phyloP scores from a whole-genome alignment of 371 early-diverging fungal species.

The Dichotomocladium elegans region DNA sequence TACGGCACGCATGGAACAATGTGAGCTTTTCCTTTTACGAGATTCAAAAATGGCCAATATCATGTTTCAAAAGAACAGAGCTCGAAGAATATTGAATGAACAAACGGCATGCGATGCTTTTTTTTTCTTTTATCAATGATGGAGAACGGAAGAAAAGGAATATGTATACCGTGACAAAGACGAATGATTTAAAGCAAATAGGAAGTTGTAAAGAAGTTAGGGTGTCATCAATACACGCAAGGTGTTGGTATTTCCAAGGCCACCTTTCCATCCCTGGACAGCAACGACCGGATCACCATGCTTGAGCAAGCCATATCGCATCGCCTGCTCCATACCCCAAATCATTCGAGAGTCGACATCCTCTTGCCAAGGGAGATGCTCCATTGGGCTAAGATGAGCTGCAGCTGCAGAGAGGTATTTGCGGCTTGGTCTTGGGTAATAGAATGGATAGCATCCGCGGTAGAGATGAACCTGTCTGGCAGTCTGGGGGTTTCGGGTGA shows the following conservation, averaged over 20 bases:
- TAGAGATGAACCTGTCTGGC: conserved; percentile 89
- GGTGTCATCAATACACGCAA: conserved; percentile 67
- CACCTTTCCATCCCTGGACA: conserved; percentile 82
- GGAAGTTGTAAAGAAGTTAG: no score
- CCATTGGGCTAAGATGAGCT: conserved; percentile 27
- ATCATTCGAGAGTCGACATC: conserved; percentile 81
- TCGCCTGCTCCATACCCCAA: conserved; percentile 50
- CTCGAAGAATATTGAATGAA: no score
- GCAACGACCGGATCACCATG: conserved; percentile 71
- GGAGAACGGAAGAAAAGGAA: no score
- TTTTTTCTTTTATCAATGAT: no score
- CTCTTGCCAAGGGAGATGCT: conserved; percentile 72
- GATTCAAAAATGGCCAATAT: no score
- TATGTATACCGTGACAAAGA: no score
- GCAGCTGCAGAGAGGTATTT: conserved; percentile 10
- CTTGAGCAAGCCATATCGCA: conserved; percentile 47
- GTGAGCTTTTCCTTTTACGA: no score
- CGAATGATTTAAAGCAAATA: no score
- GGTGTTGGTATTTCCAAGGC: conserved; percentile 83
- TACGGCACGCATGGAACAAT: no score
- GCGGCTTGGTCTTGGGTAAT: conserved; percentile 61
- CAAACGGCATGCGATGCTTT: no score
- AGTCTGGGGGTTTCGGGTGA: conserved; percentile 79
- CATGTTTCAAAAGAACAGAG: no score
- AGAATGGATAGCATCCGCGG: conserved; percentile 90